Base-by-base conservation (phyloP, 331 rosid genomes). In the Malus hybrid region DNA sequence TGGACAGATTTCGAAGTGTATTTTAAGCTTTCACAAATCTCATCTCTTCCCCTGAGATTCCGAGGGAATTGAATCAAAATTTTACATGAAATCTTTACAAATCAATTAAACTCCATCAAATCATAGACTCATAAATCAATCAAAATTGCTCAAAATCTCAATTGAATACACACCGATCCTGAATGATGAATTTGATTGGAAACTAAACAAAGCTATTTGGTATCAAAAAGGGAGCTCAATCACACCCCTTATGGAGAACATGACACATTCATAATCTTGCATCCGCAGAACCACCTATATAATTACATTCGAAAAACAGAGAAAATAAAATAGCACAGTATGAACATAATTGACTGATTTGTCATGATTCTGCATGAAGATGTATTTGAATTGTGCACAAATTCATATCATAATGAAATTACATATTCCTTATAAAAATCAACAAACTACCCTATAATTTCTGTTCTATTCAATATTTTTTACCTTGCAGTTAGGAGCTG, bases 401-500 rank as follows among this genome's bases (percentile, higher is more conserved):
- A 10, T 42, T 44, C 24, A 33, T 6, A 3, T 22, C 64, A 74
- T 12, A 62, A 19, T 16, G 52, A 12, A 28, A 24, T 32, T 13
- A 74, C 19, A 54, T 36, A 54, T 55, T 3, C 22, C 22, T 34
- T 12, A 29, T 31, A 24, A 5, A 19, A 28, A 15, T 6, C 8
- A 13, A 22, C 65, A 34, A 28, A 42, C 55, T 27, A 28, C 46
- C 29, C 48, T 5, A 75, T 65, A 14, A 50, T 32, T 16, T 36
- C 10, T 18, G 46, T 19, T 63, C 62, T 56, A 56, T n/a, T 14
- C n/a, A 15, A 2, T 52, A 52, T 44, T 44, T 44, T 2, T 75
- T 78, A 93, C 96, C 97, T 93, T 93, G 90, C 95, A 90, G 87
- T 93, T 87, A 42, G 96, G 85, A 82, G 97, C 92, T 69, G 95